Evolutionary conservation across 331 rosid genomes (phyloP).

Genomic region (Acacia concinna): DNA sequence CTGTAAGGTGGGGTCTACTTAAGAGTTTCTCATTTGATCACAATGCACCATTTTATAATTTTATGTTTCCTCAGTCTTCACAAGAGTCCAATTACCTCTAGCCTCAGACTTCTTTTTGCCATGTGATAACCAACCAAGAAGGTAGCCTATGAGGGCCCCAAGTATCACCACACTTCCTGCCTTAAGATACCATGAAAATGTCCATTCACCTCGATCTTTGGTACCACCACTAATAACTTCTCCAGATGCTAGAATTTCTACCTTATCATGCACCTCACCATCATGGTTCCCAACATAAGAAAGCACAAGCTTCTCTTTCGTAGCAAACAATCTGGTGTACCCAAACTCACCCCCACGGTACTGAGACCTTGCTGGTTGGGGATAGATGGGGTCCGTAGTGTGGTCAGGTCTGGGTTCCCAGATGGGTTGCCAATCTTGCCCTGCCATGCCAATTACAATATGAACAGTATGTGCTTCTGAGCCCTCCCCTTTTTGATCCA

Average conservation of each 20-base stretch:
- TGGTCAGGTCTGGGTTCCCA: constrained; percentile 88
- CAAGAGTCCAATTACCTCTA: constrained; percentile 57
- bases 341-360: constrained; percentile 77
- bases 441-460: constrained; percentile 93
- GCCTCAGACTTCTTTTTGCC: constrained; percentile 47
- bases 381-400: constrained; percentile 64
- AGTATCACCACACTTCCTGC: constrained; percentile 49
- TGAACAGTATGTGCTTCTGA: constrained; percentile 54
- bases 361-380: constrained; percentile 71
- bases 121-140: constrained; percentile 63
- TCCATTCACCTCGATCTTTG: constrained; percentile 1
- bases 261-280: constrained; percentile 46
- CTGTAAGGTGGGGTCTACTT: not conserved
- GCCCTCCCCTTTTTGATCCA: constrained; percentile 38
- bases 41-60: not conserved
- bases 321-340: constrained; percentile 50
- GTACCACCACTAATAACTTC: constrained; percentile 16
- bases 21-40: not conserved
- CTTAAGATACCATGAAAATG: not conserved
- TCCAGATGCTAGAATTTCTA: constrained; percentile 22
- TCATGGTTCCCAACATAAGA: constrained; percentile 25
- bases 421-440: constrained; percentile 97
- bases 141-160: constrained; percentile 71
- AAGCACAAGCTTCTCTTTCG: constrained; percentile 36
- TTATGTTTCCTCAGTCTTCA: constrained; percentile 71